These are phyloP conservation scores for Tolypocladium ovalisporum DNA, from an alignment of 2,329 filamentous ascomycete genomes.

Conservation along the genomic window DNA sequence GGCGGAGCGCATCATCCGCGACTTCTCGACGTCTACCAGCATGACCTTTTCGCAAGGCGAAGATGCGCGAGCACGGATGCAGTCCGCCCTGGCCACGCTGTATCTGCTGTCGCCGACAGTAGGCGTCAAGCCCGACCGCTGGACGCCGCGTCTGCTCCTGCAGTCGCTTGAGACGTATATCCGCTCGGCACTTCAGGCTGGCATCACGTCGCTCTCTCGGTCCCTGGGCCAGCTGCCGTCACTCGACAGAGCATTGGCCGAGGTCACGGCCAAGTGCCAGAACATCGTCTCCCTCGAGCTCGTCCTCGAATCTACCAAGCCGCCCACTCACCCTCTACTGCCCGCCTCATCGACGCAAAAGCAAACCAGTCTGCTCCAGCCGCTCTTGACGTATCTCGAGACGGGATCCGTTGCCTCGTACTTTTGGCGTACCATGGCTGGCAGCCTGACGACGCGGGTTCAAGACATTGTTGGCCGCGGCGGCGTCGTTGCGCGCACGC, in stretches of 20 bases:
- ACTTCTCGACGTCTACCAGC: conserved; percentile 59
- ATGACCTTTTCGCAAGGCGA: conserved; percentile 56
- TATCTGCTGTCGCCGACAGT: conserved; percentile 69
- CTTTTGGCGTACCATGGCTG: conserved; percentile 86
- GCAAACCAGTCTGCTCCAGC: conserved; percentile 50
- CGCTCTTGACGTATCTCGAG: conserved; percentile 68
- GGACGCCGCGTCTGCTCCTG: conserved; percentile 61
- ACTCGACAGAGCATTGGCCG: conserved; percentile 69
- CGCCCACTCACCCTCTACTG: conserved; percentile 59
- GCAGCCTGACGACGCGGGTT: conserved; percentile 63
- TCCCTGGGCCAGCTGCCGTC: conserved; percentile 71
- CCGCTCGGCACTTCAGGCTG: conserved; percentile 68
- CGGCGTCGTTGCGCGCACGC: conserved; percentile 70
- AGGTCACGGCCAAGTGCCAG: conserved; percentile 76
- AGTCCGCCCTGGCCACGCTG: conserved; percentile 64
- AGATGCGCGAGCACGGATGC: conserved; percentile 62
- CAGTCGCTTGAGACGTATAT: conserved; percentile 72
- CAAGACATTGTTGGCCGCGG: conserved; percentile 77
- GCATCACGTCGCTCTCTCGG: conserved; percentile 61
- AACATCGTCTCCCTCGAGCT: conserved; percentile 82
- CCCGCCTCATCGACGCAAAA: conserved; percentile 24
- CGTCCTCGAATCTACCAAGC: conserved; percentile 57
- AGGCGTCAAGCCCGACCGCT: conserved; percentile 39
- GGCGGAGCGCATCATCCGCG: conserved; percentile 69
- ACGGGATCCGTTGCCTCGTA: conserved; percentile 79